Evolutionary conservation across 345 rosid species (phyloP).

Genomic region (Noccaea caerulescens): DNA sequence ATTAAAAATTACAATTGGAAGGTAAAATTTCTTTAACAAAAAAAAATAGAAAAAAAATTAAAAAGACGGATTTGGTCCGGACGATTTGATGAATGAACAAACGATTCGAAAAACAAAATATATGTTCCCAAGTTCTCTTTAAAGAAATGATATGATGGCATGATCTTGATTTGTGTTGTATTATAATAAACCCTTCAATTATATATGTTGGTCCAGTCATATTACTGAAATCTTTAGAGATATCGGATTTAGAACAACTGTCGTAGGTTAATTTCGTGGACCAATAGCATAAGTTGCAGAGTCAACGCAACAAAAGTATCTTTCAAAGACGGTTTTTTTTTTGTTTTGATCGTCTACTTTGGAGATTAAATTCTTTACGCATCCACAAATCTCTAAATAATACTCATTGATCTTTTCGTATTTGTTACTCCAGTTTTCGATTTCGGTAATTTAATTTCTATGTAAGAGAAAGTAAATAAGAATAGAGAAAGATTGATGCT

Average conservation of each 20-base stretch:
- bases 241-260: background rate
- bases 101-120: no score
- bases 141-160: no score
- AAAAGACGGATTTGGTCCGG: no score
- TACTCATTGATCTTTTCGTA: conserved; percentile 22
- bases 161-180: background rate
- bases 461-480: background rate
- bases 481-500: conserved; percentile 19
- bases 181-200: background rate
- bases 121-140: no score
- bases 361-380: conserved; percentile 26
- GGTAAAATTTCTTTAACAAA: no score
- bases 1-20: no score
- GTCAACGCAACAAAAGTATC: conserved; percentile 32
- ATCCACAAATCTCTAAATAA: background rate
- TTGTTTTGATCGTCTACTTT: background rate
- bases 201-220: background rate
- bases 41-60: no score
- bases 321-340: conserved; percentile 10
- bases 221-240: background rate
- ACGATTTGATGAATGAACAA: no score
- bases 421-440: conserved; percentile 2
- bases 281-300: conserved; percentile 36
- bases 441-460: background rate
- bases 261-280: conserved; percentile 8